Evolutionary conservation across 23 red algal genomes (phyloP).

Genomic region (Chondrus crispus): DNA sequence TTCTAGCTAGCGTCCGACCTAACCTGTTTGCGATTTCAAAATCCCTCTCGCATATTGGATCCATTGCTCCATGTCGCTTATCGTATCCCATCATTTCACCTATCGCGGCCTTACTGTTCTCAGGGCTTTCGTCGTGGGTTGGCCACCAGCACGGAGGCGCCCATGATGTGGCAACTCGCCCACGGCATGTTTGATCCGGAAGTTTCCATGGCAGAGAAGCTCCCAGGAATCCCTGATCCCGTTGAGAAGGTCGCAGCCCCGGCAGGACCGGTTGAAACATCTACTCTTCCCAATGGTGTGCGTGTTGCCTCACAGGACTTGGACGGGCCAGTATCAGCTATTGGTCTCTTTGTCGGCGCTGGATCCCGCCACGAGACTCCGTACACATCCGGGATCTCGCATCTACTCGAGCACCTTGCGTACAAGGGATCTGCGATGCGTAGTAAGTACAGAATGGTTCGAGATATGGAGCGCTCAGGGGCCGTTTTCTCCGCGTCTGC

Average conservation of each 20-base stretch:
- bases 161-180: constrained; percentile 66
- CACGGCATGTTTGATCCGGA: constrained; percentile 88
- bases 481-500: constrained; percentile 79
- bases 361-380: constrained; percentile 89
- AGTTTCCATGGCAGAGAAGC: constrained; percentile 58
- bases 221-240: constrained; percentile 68
- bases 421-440: constrained; percentile 74
- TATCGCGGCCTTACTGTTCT: too few relatives aligned
- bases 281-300: constrained; percentile 72
- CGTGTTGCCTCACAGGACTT: constrained; percentile 75
- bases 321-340: constrained; percentile 45
- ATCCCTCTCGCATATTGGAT: too few relatives aligned
- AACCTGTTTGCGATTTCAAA: too few relatives aligned
- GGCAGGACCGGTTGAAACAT: constrained; percentile 15
- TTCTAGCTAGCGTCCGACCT: too few relatives aligned
- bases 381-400: constrained; percentile 59
- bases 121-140: neutral
- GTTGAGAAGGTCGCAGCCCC: neutral
- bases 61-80: too few relatives aligned
- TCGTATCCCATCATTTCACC: too few relatives aligned
- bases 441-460: constrained; percentile 48
- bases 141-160: neutral
- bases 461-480: constrained; percentile 83
- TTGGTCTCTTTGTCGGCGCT: constrained; percentile 80
- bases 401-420: constrained; percentile 84